A percentile compares a stretch with the other conserved stretches of the same genome.
Evolutionary conservation across 345 rosid species (phyloP).

Genomic region (Pugionium dolabratum): DNA sequence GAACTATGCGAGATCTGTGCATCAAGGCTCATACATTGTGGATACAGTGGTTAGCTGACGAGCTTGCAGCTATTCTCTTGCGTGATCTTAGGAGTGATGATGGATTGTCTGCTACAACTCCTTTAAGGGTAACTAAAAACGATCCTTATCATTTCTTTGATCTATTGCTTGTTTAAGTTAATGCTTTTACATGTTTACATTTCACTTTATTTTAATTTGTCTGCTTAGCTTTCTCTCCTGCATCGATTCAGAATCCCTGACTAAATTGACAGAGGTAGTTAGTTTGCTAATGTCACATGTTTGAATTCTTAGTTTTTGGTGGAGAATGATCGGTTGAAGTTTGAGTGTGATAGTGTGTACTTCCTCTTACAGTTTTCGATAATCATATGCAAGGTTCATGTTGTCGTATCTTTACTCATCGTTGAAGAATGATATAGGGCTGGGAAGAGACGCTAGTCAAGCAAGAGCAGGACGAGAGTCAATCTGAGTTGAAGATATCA

Average conservation of each 20-base stretch:
- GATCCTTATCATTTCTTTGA: constrained; percentile 13
- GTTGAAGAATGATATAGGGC: constrained; percentile 59
- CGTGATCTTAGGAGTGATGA: constrained; percentile 74
- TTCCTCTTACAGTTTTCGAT: constrained; percentile 3
- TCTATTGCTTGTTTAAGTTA: not conserved
- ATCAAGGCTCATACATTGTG: constrained; percentile 87
- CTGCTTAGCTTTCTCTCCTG: constrained; percentile 15
- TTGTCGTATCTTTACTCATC: constrained; percentile 31
- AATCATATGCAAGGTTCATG: constrained; percentile 16
- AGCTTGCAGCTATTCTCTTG: constrained; percentile 74
- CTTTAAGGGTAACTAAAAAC: constrained; percentile 63
- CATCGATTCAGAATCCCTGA: not conserved
- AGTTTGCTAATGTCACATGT: not conserved
- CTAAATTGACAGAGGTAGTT: constrained; percentile 6
- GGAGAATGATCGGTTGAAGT: constrained; percentile 7
- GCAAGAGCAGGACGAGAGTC: constrained; percentile 72
- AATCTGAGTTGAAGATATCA: constrained; percentile 82
- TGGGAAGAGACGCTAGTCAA: constrained; percentile 96
- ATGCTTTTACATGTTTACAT: constrained; percentile 6
- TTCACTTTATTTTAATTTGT: constrained; percentile 1
- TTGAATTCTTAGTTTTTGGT: constrained; percentile 15
- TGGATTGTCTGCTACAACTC: constrained; percentile 70
- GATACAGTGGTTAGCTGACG: constrained; percentile 86
- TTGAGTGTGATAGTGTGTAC: not conserved
- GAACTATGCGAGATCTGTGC: constrained; percentile 65